These are phyloP conservation scores for Colletotrichum sp. DNA, from an alignment of 2,329 filamentous ascomycete species.

Conservation along the genomic window DNA sequence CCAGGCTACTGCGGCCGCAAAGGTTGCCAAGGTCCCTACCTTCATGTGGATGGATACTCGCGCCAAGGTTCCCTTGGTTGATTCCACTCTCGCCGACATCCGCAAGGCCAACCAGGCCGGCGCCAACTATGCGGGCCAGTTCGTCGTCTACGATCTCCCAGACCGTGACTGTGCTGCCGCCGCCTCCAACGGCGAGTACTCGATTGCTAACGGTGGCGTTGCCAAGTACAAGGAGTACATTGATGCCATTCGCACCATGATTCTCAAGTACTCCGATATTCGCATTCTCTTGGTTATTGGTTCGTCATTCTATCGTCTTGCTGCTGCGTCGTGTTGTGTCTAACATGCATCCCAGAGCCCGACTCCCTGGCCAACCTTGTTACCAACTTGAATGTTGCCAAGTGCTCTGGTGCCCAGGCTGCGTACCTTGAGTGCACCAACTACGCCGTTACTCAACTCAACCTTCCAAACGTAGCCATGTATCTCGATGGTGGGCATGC, in stretches of 20 bases:
- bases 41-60: constrained; percentile 61
- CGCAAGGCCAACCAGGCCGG: constrained; percentile 40
- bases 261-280: constrained; percentile 48
- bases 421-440: constrained; percentile 55
- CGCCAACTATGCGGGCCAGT: constrained; percentile 48
- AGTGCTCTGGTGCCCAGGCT: constrained; percentile 52
- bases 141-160: constrained; percentile 64
- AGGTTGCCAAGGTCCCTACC: constrained; percentile 56
- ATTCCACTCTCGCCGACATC: constrained; percentile 50
- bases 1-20: constrained; percentile 55
- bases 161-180: constrained; percentile 63
- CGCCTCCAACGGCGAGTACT: constrained; percentile 62
- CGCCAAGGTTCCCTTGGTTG: constrained; percentile 52
- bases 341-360: constrained; percentile 47
- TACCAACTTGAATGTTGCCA: constrained; percentile 57
- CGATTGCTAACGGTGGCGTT: constrained; percentile 54
- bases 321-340: constrained; percentile 10
- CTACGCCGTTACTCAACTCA: constrained; percentile 56
- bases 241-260: constrained; percentile 47
- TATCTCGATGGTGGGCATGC: constrained; percentile 59
- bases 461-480: constrained; percentile 62
- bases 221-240: constrained; percentile 63
- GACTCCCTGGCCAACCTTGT: constrained; percentile 65
- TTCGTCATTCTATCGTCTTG: constrained; percentile 20
- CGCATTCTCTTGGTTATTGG: constrained; percentile 50